A percentile compares a stretch with the other conserved stretches of the same genome.
Conservation (phyloP, 225 moss, liverwort and hornwort species). For the Polytrichum commune region DNA sequence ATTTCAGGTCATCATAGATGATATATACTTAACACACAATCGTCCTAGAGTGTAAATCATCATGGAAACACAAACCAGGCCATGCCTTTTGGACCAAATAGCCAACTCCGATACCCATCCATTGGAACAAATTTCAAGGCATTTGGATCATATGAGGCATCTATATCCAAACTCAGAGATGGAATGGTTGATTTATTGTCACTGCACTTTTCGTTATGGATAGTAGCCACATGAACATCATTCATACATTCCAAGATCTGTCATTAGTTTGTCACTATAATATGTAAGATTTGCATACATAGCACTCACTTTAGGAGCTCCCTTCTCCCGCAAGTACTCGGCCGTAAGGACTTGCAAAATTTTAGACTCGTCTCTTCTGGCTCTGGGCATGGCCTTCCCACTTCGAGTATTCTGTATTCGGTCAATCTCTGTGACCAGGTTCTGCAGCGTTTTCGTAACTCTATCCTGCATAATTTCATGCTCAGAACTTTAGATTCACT, state of each 20-base stretch:
- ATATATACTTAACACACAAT: not conserved
- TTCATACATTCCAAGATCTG: not conserved
- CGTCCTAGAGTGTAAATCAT: not conserved
- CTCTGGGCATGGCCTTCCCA: conserved; percentile 1
- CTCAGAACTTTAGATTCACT: too few species aligned
- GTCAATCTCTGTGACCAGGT: not conserved
- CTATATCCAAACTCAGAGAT: not conserved
- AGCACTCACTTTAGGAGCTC: conserved; percentile 10
- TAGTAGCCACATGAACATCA: not conserved
- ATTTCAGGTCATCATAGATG: too few species aligned
- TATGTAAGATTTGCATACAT: not conserved
- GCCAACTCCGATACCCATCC: too few species aligned
- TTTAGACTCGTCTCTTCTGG: conserved; percentile 4
- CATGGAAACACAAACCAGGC: too few species aligned
- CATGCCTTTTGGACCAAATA: not conserved
- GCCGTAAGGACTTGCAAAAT: conserved; percentile 4
- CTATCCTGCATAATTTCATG: conserved; percentile 6
- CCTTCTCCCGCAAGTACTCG: conserved; percentile 10
- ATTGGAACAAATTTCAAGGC: not conserved
- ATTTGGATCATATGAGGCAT: not conserved
- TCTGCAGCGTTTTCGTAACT: conserved; percentile 1
- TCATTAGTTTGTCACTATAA: not conserved
- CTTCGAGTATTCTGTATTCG: conserved; percentile 9
- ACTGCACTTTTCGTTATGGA: not conserved
- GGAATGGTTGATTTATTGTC: not conserved